Conservation (phyloP, 805 yeast genomes). For the Geotrichum ghanense region DNA sequence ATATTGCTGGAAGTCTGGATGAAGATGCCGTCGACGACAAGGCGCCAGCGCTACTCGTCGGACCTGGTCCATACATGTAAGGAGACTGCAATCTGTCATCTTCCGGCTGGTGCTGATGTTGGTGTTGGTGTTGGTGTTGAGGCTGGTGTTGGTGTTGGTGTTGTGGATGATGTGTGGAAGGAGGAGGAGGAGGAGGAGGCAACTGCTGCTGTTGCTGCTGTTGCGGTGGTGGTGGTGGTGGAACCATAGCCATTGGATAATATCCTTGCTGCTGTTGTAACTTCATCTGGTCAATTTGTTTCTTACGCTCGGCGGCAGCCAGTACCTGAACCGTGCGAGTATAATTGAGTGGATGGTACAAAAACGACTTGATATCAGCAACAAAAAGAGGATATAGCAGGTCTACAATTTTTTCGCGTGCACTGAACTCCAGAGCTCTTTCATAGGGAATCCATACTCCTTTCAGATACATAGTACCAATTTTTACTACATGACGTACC, state of each 20-base stretch:
- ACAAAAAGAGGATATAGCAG: constrained; percentile 60
- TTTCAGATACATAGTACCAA: constrained; percentile 78
- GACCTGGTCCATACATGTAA: too few species aligned
- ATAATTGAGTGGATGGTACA: constrained; percentile 25
- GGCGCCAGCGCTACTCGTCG: too few species aligned
- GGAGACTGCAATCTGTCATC: too few species aligned
- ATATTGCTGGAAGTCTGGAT: too few species aligned
- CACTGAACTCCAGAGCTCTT: constrained; percentile 71
- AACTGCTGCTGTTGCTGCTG: constrained; percentile 5
- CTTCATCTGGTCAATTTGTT: constrained; percentile 13
- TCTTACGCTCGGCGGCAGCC: constrained; percentile 22
- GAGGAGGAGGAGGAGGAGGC: not conserved
- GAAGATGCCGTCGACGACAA: too few species aligned
- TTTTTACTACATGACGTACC: constrained; percentile 69
- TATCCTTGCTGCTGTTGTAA: constrained; percentile 3
- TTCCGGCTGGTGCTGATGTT: not conserved
- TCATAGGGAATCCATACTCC: constrained; percentile 91
- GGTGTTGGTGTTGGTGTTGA: not conserved
- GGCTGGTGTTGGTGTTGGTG: constrained; percentile 7
- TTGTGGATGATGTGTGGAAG: constrained; percentile 6
- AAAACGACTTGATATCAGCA: constrained; percentile 41
- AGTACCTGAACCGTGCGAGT: constrained; percentile 25
- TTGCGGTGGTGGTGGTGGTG: constrained; percentile 6
- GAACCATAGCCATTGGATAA: constrained; percentile 3
- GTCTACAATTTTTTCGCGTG: constrained; percentile 65